A percentile compares a stretch with the other conserved stretches of the same genome.
phyloP scores from a whole-genome alignment of 257 asterid genomes.

The Solanum pimpinellifolium region DNA sequence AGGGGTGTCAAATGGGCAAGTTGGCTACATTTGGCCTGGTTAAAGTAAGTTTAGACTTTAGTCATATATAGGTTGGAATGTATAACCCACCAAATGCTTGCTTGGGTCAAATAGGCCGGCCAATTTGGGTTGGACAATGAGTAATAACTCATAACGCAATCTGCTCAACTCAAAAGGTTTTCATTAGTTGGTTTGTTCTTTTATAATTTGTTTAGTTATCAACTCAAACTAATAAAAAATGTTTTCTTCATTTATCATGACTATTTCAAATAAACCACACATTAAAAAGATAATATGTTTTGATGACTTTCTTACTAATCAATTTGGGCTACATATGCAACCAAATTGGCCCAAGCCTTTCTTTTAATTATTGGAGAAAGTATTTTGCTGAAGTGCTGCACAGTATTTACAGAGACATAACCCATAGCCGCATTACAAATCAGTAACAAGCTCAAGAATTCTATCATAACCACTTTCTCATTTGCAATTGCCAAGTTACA shows the following conservation, averaged over 20 bases:
- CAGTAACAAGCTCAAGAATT: background rate
- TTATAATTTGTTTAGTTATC: background rate
- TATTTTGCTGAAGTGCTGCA: background rate
- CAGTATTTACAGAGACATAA: background rate
- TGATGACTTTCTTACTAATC: background rate
- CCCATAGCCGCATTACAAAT: background rate
- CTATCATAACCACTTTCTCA: background rate
- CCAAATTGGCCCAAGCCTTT: background rate
- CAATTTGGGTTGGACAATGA: background rate
- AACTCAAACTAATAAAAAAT: background rate
- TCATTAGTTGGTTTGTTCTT: background rate
- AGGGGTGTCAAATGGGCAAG: background rate
- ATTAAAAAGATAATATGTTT: background rate
- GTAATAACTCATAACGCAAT: background rate
- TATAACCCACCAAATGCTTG: background rate
- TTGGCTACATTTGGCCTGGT: background rate
- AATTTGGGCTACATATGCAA: background rate
- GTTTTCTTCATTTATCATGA: background rate
- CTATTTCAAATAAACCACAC: background rate
- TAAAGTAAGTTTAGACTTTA: background rate
- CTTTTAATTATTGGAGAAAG: background rate
- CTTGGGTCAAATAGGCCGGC: background rate
- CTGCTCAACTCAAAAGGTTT: background rate
- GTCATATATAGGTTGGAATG: background rate
- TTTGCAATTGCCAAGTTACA: background rate